Conservation (phyloP, 495 filamentous ascomycete species). For the Lasiosphaeria hispida region DNA sequence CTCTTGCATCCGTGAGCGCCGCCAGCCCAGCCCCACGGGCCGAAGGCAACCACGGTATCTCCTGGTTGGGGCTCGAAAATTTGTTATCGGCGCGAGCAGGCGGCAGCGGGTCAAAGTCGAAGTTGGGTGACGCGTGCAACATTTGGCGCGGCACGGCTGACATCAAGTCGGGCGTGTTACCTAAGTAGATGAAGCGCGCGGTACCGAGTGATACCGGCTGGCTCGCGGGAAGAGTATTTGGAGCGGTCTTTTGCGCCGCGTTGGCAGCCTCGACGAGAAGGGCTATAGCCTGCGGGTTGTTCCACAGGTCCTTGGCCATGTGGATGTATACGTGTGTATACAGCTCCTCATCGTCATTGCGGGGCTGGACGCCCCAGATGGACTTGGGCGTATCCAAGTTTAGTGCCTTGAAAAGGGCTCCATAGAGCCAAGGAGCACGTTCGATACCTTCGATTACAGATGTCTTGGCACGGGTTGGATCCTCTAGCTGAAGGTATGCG, state of each 20-base stretch:
- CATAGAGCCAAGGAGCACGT: conserved; percentile 76
- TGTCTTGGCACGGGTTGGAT: conserved; percentile 60
- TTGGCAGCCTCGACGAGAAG: conserved; percentile 70
- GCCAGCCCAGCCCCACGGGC: not conserved
- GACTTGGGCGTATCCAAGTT: conserved; percentile 68
- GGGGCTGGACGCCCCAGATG: conserved; percentile 77
- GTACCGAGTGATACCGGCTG: conserved; percentile 48
- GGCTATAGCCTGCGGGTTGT: conserved; percentile 66
- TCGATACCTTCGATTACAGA: conserved; percentile 64
- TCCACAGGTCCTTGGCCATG: conserved; percentile 86
- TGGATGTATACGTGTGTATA: conserved; percentile 76
- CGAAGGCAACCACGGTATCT: conserved; percentile 27
- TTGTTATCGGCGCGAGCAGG: conserved; percentile 48
- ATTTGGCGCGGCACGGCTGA: conserved; percentile 52
- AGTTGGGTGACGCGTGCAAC: conserved; percentile 50
- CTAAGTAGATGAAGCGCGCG: conserved; percentile 76
- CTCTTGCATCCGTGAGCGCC: too few relatives aligned
- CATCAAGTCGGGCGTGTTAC: conserved; percentile 67
- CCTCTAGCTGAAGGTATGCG: conserved; percentile 67
- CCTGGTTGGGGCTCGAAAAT: conserved; percentile 43
- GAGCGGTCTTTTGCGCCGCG: conserved; percentile 44
- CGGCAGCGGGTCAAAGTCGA: conserved; percentile 69
- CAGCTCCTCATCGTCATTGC: conserved; percentile 65
- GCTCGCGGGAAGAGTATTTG: conserved; percentile 46
- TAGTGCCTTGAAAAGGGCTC: conserved; percentile 71